Conservation (phyloP, 495 filamentous ascomycete species). For the Penicillium steckii region DNA sequence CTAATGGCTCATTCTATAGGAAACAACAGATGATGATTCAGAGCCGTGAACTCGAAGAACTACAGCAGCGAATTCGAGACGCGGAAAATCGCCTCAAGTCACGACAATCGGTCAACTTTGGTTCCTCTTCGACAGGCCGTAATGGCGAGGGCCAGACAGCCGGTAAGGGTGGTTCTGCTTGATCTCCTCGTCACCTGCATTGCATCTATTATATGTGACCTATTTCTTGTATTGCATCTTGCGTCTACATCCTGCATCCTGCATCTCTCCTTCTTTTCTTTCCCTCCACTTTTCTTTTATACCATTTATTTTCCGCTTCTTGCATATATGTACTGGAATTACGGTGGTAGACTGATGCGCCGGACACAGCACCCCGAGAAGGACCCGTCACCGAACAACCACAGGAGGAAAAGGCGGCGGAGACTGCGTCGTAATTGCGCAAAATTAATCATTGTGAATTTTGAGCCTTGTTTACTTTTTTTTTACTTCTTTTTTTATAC, state of each 20-base stretch:
- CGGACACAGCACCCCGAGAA: conserved; percentile 7
- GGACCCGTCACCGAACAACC: conserved; percentile 4
- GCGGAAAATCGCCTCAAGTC: conserved; percentile 78
- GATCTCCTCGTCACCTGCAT: conserved; percentile 14
- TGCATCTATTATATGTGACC: neutral
- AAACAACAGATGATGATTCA: conserved; percentile 74
- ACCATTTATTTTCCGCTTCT: neutral
- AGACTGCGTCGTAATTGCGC: conserved; percentile 7
- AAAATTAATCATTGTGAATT: neutral
- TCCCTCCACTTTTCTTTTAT: neutral
- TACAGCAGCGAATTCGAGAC: conserved; percentile 79
- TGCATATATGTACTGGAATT: conserved; percentile 6
- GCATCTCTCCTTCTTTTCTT: neutral
- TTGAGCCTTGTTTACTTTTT: neutral
- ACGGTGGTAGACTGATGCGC: conserved; percentile 7
- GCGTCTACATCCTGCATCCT: neutral
- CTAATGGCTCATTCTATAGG: conserved; percentile 21
- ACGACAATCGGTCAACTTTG: conserved; percentile 23
- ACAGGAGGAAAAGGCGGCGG: conserved; percentile 1
- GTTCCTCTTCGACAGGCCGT: conserved; percentile 1
- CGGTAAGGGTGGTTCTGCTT: conserved; percentile 25
- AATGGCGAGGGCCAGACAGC: conserved; percentile 17
- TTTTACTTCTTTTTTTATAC: conserved; percentile 4
- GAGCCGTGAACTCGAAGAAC: conserved; percentile 75
- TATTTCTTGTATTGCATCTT: neutral